Percentiles rank a stretch among this genome's conserved stretches.
Conservation (phyloP, 2,329 filamentous ascomycete genomes). For the Daldinia sp. region DNA sequence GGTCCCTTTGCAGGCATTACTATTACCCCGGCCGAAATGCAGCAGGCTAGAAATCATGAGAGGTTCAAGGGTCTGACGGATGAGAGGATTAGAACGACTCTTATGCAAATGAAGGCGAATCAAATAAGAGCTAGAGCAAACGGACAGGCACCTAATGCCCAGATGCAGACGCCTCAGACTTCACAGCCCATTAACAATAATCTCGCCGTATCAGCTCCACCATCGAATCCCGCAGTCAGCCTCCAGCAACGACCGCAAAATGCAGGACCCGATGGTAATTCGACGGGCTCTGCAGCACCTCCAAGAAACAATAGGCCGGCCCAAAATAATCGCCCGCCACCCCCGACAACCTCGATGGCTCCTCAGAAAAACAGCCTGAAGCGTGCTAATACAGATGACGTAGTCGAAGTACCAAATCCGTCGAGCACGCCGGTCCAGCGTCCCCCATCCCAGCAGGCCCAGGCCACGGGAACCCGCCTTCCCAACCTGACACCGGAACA, state of each 20-base stretch:
- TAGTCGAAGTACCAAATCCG: conserved; percentile 40
- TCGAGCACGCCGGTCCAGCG: conserved; percentile 41
- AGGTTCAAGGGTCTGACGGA: conserved; percentile 41
- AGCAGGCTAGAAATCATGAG: conserved; percentile 38
- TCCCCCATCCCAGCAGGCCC: conserved; percentile 44
- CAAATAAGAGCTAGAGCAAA: conserved; percentile 23
- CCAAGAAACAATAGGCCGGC: conserved; percentile 44
- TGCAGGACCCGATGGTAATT: conserved; percentile 29
- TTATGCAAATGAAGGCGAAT: conserved; percentile 40
- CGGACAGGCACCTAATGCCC: conserved; percentile 30
- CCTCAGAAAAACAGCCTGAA: conserved; percentile 57
- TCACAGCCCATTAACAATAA: conserved; percentile 31
- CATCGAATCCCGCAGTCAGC: conserved; percentile 33
- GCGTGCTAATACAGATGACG: conserved; percentile 59
- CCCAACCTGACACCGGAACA: conserved; percentile 49
- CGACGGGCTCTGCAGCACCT: conserved; percentile 32
- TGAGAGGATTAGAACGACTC: conserved; percentile 35
- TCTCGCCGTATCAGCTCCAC: conserved; percentile 32
- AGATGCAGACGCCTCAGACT: conserved; percentile 32
- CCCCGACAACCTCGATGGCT: conserved; percentile 50
- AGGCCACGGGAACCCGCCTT: conserved; percentile 31
- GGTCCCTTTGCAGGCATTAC: conserved; percentile 18
- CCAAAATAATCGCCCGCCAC: conserved; percentile 49
- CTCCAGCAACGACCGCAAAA: conserved; percentile 41
- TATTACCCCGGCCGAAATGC: conserved; percentile 40